Conservation (phyloP, 2,329 filamentous ascomycete genomes). For the Geosmithia flava region DNA sequence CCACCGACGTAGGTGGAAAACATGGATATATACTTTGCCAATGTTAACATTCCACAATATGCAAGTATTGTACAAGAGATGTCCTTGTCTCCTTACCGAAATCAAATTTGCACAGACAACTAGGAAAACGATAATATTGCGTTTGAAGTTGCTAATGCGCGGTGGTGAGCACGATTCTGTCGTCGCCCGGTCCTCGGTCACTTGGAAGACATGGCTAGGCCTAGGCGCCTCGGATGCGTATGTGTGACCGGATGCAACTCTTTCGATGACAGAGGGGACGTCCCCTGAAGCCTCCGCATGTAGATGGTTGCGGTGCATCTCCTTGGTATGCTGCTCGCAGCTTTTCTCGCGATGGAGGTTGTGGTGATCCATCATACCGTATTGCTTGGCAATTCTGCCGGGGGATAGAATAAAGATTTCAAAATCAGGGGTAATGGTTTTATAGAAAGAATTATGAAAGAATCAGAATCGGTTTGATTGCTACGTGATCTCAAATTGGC, state of each 20-base stretch:
- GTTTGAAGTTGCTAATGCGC: neutral
- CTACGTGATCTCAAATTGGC: too few relatives aligned
- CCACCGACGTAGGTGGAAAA: conserved; percentile 16
- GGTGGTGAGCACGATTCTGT: neutral
- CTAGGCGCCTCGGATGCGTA: neutral
- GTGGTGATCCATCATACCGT: too few relatives aligned
- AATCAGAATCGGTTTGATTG: too few relatives aligned
- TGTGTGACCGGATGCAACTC: neutral
- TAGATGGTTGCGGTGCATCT: too few relatives aligned
- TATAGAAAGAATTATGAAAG: too few relatives aligned
- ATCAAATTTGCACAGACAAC: neutral
- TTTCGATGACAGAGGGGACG: neutral
- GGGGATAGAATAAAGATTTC: too few relatives aligned
- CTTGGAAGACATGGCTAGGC: neutral
- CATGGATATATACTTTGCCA: conserved; percentile 15
- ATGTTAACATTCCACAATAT: neutral
- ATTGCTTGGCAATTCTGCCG: too few relatives aligned
- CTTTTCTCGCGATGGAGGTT: too few relatives aligned
- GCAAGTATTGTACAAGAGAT: neutral
- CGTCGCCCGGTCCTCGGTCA: too few relatives aligned
- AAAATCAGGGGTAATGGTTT: too few relatives aligned
- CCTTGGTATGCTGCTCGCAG: too few relatives aligned
- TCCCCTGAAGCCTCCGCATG: neutral
- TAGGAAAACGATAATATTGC: neutral
- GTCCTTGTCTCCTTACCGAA: neutral